Evolutionary conservation across 495 filamentous ascomycete species (phyloP).

Genomic region (Mytilinidion resinicola): DNA sequence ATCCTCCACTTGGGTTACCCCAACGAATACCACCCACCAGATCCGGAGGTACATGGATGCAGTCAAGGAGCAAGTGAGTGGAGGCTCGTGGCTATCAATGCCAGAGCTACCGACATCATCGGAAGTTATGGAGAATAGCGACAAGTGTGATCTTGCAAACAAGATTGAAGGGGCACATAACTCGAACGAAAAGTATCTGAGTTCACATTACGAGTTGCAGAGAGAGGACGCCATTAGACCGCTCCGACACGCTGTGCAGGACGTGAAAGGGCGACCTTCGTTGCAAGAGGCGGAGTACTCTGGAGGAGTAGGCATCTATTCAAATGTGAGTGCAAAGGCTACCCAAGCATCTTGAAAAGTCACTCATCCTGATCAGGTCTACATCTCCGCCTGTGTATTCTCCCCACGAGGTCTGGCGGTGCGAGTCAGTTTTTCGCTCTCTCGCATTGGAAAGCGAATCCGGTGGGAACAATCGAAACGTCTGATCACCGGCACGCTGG

Average conservation of each 20-base stretch:
- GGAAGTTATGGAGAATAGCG: slow-evolving; percentile 28
- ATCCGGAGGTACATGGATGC: slow-evolving; percentile 31
- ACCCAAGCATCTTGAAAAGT: background rate
- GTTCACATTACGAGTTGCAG: slow-evolving; percentile 38
- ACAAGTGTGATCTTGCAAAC: slow-evolving; percentile 29
- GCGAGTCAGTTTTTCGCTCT: slow-evolving; percentile 64
- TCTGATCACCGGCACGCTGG: slow-evolving; percentile 59
- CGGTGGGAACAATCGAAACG: slow-evolving; percentile 72
- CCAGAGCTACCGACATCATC: slow-evolving; percentile 30
- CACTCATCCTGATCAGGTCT: slow-evolving; percentile 47
- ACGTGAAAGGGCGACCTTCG: slow-evolving; percentile 27
- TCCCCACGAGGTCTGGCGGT: slow-evolving; percentile 56
- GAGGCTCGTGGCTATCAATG: slow-evolving; percentile 27
- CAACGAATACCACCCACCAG: slow-evolving; percentile 9
- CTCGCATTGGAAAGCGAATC: slow-evolving; percentile 60
- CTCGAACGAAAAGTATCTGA: slow-evolving; percentile 34
- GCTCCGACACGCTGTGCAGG: slow-evolving; percentile 35
- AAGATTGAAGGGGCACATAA: slow-evolving; percentile 36
- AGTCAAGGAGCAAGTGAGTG: slow-evolving; percentile 7
- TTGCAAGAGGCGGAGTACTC: slow-evolving; percentile 25
- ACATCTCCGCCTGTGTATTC: slow-evolving; percentile 57
- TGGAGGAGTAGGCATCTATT: slow-evolving; percentile 56
- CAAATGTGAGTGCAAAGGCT: slow-evolving; percentile 48
- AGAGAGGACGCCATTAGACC: slow-evolving; percentile 41
- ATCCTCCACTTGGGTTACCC: background rate